Conservation (phyloP, 2,329 filamentous ascomycete genomes). For the Diaporthe sp. region DNA sequence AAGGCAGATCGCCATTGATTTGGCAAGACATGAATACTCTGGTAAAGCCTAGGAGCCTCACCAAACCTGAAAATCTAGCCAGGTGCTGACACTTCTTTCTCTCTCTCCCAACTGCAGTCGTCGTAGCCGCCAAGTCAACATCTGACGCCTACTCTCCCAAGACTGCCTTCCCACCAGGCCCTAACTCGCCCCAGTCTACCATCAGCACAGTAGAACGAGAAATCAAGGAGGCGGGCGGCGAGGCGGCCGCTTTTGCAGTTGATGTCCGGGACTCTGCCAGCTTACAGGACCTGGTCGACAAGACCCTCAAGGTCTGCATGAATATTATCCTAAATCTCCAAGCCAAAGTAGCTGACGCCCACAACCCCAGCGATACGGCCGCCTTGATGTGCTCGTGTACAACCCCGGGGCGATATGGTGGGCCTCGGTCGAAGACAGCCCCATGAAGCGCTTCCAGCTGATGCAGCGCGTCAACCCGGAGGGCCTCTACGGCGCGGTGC, state of each 20-base stretch:
- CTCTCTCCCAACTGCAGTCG: conserved; percentile 62
- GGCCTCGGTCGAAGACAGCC: conserved; percentile 79
- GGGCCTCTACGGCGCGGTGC: conserved; percentile 80
- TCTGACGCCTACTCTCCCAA: conserved; percentile 68
- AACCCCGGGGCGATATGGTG: conserved; percentile 91
- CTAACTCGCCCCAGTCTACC: conserved; percentile 80
- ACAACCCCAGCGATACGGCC: conserved; percentile 62
- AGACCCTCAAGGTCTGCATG: conserved; percentile 61
- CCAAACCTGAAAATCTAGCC: no score
- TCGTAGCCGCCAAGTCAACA: conserved; percentile 81
- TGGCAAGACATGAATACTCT: conserved; percentile 77
- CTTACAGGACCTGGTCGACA: conserved; percentile 70
- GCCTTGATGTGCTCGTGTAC: conserved; percentile 82
- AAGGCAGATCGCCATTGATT: conserved; percentile 81
- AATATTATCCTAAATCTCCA: background rate
- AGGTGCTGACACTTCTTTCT: background rate
- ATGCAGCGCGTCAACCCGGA: conserved; percentile 83
- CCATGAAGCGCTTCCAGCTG: conserved; percentile 80
- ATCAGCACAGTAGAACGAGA: conserved; percentile 85
- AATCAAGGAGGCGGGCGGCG: conserved; percentile 74
- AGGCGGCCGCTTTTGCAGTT: conserved; percentile 75
- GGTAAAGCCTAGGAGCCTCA: conserved; percentile 59
- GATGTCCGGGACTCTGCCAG: conserved; percentile 76
- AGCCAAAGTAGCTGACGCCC: background rate
- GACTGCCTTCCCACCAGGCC: conserved; percentile 77